These are phyloP conservation scores for Castanospermum australe DNA, from an alignment of 306 rosid genomes.

Conservation along the genomic window DNA sequence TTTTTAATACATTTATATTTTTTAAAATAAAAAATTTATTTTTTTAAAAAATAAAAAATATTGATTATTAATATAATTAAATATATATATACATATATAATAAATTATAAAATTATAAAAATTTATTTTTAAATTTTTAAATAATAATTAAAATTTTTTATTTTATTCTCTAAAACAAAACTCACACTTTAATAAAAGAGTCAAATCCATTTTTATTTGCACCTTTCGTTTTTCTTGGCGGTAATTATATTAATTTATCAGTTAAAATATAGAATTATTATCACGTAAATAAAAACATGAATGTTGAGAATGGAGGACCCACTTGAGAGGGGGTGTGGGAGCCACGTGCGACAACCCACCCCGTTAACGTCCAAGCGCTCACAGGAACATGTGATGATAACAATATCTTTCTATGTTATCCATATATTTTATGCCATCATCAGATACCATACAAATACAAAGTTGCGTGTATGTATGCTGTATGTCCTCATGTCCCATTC, in stretches of 20 bases:
- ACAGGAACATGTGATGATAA: constrained; percentile 35
- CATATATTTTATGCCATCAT: constrained; percentile 9
- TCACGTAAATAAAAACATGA: not conserved
- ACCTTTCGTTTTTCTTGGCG: not conserved
- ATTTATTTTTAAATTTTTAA: no score
- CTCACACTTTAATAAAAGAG: no score
- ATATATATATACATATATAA: no score
- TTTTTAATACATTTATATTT: no score
- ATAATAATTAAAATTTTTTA: no score
- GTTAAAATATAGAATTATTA: not conserved
- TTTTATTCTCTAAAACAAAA: no score
- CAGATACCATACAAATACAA: constrained; percentile 26
- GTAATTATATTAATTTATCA: not conserved
- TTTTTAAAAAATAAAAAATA: no score
- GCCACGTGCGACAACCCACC: constrained; percentile 19
- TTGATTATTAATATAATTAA: no score
- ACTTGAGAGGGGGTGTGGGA: not conserved
- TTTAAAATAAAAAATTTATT: no score
- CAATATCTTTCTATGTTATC: constrained; percentile 37
- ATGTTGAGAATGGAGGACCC: constrained; percentile 26
- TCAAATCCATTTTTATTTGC: no score
- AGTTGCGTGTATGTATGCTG: not conserved
- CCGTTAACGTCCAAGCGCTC: constrained; percentile 26
- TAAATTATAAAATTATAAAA: no score
- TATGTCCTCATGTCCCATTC: not conserved